A percentile compares a stretch with the other conserved stretches of the same genome.
phyloP scores from a whole-genome alignment of 306 rosid genomes.

The Cicer bijugum region DNA sequence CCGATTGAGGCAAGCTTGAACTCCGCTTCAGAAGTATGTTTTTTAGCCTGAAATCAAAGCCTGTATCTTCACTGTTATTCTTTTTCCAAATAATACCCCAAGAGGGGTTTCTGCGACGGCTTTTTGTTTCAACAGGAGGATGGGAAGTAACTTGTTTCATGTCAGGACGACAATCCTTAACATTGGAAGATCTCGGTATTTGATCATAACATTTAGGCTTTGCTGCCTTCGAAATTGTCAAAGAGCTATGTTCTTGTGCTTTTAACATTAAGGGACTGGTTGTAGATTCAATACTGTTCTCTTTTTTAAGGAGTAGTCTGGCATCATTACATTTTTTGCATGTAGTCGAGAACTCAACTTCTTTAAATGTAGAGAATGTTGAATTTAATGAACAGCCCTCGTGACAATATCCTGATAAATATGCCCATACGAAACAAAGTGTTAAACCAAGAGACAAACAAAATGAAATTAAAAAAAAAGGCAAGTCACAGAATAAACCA shows the following conservation, averaged over 20 bases:
- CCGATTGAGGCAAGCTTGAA: constrained; percentile 47
- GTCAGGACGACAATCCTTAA: constrained; percentile 48
- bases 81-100: constrained; percentile 89
- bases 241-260: constrained; percentile 54
- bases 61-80: constrained; percentile 41
- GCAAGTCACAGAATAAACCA: not conserved
- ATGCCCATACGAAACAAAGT: constrained; percentile 41
- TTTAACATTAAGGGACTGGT: constrained; percentile 64
- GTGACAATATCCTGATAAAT: constrained; percentile 71
- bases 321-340: constrained; percentile 70
- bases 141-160: constrained; percentile 52
- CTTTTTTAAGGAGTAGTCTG: constrained; percentile 51
- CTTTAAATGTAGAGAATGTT: constrained; percentile 54
- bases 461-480: not conserved
- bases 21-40: constrained; percentile 65
- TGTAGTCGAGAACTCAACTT: constrained; percentile 53
- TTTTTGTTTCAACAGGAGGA: constrained; percentile 54
- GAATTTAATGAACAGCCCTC: constrained; percentile 60
- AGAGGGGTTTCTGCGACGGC: constrained; percentile 51
- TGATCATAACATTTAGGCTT: constrained; percentile 48
- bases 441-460: constrained; percentile 21
- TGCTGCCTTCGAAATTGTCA: constrained; percentile 49
- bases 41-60: constrained; percentile 63
- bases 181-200: constrained; percentile 39
- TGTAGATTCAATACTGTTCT: constrained; percentile 61